phyloP scores from a whole-genome alignment of 495 filamentous ascomycete genomes.

The Podospora fimiseda region DNA sequence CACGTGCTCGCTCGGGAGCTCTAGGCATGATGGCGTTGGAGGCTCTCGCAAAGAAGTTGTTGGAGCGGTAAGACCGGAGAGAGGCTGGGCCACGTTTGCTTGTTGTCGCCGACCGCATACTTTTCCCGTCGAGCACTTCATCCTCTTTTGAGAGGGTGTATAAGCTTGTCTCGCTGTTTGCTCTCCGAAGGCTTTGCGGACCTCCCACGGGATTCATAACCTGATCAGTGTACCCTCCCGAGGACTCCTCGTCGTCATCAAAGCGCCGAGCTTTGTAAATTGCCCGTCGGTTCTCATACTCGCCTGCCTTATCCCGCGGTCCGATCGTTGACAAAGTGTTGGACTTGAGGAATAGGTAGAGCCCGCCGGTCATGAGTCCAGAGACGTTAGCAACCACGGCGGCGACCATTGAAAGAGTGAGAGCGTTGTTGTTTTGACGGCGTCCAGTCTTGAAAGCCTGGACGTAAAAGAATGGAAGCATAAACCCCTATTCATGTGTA shows the following conservation, averaged over 20 bases:
- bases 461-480: constrained; percentile 40
- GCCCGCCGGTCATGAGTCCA: constrained; percentile 40
- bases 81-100: constrained; percentile 23
- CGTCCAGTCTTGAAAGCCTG: constrained; percentile 27
- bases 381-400: constrained; percentile 45
- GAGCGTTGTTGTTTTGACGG: constrained; percentile 16
- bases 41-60: constrained; percentile 26
- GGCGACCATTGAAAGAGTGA: constrained; percentile 40
- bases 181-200: constrained; percentile 21
- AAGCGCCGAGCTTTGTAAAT: constrained; percentile 25
- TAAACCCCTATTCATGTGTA: constrained; percentile 28
- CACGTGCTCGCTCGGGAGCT: constrained; percentile 26
- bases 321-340: constrained; percentile 36
- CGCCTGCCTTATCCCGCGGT: constrained; percentile 34
- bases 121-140: constrained; percentile 10
- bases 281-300: constrained; percentile 33
- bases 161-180: constrained; percentile 31
- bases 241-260: constrained; percentile 16
- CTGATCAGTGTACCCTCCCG: constrained; percentile 21
- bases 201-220: constrained; percentile 26
- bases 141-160: constrained; percentile 25
- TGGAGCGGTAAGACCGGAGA: constrained; percentile 29
- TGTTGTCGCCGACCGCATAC: constrained; percentile 10
- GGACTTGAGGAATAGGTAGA: constrained; percentile 45
- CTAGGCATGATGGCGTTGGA: constrained; percentile 18